A percentile compares a stretch with the other conserved stretches of the same genome.
phyloP scores from a whole-genome alignment of 257 asterid genomes.

The Solanum virginianum region DNA sequence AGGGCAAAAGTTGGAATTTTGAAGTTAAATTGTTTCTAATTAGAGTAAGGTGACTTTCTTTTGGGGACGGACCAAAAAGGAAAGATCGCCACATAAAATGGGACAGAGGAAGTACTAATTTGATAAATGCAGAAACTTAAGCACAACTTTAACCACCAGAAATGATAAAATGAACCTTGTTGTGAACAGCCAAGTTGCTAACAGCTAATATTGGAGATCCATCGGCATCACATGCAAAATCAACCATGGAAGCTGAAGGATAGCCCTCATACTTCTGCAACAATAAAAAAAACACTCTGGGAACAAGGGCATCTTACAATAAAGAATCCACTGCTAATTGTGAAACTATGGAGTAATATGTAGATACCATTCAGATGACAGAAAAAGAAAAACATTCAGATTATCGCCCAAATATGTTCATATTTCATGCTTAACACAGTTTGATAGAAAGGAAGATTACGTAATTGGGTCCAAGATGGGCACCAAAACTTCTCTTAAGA shows the following conservation, averaged over 20 bases:
- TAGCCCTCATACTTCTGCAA: slow-evolving; percentile 80
- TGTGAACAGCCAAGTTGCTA: slow-evolving; percentile 80
- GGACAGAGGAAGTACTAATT: background rate
- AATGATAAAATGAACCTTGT: slow-evolving; percentile 40
- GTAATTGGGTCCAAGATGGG: background rate
- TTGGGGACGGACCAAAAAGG: too few species aligned
- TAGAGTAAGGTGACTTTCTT: too few species aligned
- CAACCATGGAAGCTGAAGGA: slow-evolving; percentile 94
- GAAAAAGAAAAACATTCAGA: background rate
- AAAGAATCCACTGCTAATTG: background rate
- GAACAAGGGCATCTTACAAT: background rate
- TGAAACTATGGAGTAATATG: background rate
- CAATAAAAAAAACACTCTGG: background rate
- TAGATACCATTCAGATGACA: background rate
- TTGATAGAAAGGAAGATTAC: background rate
- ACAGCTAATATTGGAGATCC: slow-evolving; percentile 84
- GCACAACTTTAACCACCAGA: background rate
- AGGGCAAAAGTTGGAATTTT: too few species aligned
- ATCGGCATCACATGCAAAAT: slow-evolving; percentile 85
- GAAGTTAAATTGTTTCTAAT: too few species aligned
- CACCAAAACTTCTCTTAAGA: background rate
- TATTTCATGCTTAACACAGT: background rate
- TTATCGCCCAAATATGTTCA: background rate
- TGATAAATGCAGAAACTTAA: background rate
- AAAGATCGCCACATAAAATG: too few species aligned